Percentiles rank a stretch among this genome's conserved stretches.
Conservation (phyloP, 2,329 filamentous ascomycete genomes). For the Neopestalotiopsis sp. region DNA sequence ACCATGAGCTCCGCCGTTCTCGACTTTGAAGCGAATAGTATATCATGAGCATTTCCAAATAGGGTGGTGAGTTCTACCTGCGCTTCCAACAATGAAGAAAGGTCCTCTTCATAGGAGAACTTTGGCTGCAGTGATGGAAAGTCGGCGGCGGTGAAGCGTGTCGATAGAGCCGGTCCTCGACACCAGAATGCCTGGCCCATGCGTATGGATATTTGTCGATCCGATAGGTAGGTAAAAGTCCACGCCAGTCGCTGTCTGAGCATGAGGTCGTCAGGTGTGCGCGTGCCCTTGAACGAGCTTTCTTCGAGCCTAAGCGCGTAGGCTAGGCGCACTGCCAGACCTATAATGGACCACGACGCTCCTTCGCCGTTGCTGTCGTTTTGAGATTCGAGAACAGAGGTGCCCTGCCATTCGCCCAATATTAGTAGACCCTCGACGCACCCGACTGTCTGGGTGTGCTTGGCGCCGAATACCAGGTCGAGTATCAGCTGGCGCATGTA, state of each 20-base stretch:
- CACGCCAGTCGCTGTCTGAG: not conserved
- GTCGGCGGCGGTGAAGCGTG: not conserved
- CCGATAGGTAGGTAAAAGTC: not conserved
- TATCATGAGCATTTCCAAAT: slow-evolving; percentile 1
- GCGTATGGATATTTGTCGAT: not conserved
- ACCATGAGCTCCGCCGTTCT: not conserved
- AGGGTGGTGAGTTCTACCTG: not conserved
- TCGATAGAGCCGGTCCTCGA: not conserved
- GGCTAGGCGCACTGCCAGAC: not conserved
- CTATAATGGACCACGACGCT: not conserved
- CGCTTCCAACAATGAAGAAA: not conserved
- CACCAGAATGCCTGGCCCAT: not conserved
- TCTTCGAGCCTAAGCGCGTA: not conserved
- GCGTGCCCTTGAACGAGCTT: not conserved
- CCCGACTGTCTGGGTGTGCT: not conserved
- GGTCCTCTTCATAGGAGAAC: not conserved
- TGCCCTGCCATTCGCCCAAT: not conserved
- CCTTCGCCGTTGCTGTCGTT: not conserved
- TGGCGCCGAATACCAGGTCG: not conserved
- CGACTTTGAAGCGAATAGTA: not conserved
- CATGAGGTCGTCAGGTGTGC: not conserved
- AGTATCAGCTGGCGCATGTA: not conserved
- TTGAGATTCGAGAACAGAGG: not conserved
- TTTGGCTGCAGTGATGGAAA: not conserved
- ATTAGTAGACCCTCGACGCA: not conserved